Base-by-base conservation (phyloP, 352 stramenopile genomes). In the Pythium chondricola region DNA sequence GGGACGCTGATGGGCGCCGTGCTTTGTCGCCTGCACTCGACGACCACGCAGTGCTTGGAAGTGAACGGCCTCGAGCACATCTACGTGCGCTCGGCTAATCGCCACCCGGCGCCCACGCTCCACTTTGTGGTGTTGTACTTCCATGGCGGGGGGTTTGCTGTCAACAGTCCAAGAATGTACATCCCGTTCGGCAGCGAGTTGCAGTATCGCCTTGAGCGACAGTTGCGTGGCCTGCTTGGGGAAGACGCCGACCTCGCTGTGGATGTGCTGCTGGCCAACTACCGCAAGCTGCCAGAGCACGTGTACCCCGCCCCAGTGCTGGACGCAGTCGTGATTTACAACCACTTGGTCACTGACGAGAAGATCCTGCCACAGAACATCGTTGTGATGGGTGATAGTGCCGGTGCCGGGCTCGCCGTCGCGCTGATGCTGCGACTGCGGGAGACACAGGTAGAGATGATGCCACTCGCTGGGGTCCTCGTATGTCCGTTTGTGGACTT, bases 401-500 rank as follows among this genome's bases (percentile, higher is more conserved):
- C 56, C n/a, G 56, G 56, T 20, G 56, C 18, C 10, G 45, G 44
- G 0, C 30, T 65, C 1, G 43, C 41, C 0, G 21, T 65, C 18
- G 2, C 49, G 18, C 52, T 40, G 18, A 41, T 66, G 46, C 36
- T 66, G 3, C 58, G 58, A 2, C 17, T 62, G 73, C 33, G 18
- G 48, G 71, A 39, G 56, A 67, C 30, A 25, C 48, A 11, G 17
- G 52, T 48, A 2, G 64, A 54, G n/a, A 58, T 47, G 9, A 39
- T 74, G 10, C 69, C 69, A 0, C 17, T 64, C 1, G 72, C 67
- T 6, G 65, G 59, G 0, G 49, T 82, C 31, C 26, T 65, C 0
- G 41, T 56, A 24, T 69, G 67, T 45, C 71, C 69, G 4, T 71
- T 68, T 18, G 64, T 74, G 3, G 71, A 83, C 48, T 48, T 83